These are phyloP conservation scores for Lipomyces spencermartinsiae DNA, from an alignment of 805 yeast species.

Conservation along the genomic window DNA sequence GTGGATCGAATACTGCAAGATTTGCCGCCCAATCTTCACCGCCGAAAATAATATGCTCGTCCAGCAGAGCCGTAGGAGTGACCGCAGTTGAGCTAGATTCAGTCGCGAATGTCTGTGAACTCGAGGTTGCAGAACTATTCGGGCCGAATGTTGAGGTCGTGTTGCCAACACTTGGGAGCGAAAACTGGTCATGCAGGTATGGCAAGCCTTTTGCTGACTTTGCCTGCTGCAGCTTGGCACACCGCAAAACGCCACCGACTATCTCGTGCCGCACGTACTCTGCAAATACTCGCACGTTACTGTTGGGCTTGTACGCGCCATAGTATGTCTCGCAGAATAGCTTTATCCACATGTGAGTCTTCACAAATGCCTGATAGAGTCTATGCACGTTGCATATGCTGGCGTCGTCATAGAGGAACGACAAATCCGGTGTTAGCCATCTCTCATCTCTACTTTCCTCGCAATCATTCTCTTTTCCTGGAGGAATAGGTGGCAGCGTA, in stretches of 20 bases:
- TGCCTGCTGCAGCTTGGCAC: neutral
- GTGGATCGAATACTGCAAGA: constrained; percentile 15
- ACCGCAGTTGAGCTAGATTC: neutral
- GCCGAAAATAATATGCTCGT: constrained; percentile 10
- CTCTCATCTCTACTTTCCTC: constrained; percentile 15
- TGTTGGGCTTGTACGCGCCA: constrained; percentile 24
- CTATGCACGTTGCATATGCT: constrained; percentile 24
- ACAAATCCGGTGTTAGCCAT: constrained; percentile 27
- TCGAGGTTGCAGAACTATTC: neutral
- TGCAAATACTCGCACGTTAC: constrained; percentile 16
- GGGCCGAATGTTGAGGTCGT: neutral
- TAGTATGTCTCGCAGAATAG: constrained; percentile 18
- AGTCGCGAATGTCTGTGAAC: neutral
- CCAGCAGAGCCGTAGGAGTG: neutral
- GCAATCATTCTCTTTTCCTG: neutral
- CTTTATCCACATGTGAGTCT: constrained; percentile 20
- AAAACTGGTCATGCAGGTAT: neutral
- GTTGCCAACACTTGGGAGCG: neutral
- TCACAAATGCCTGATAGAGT: constrained; percentile 32
- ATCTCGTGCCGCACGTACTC: constrained; percentile 31
- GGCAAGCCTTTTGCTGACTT: neutral
- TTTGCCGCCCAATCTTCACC: constrained; percentile 16
- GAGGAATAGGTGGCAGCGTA: constrained; percentile 14
- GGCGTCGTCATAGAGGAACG: constrained; percentile 32
- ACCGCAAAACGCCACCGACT: constrained; percentile 17